Conservation (phyloP, 805 yeast genomes). For the Ogataea minuta region DNA sequence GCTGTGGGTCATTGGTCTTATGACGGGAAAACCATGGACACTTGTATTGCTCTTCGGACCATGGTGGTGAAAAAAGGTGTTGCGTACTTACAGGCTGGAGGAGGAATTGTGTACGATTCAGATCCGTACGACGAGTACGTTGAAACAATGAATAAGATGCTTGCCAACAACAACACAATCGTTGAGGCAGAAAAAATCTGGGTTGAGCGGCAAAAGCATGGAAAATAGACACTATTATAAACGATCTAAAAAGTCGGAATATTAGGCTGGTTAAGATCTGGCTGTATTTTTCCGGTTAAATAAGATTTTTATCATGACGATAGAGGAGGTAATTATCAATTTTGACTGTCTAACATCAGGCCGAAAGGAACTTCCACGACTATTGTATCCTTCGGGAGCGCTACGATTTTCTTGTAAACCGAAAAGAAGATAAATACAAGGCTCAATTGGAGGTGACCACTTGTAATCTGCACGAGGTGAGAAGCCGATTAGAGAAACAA, state of each 20-base stretch:
- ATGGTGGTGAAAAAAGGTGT: constrained; percentile 90
- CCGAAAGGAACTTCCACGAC: constrained; percentile 4
- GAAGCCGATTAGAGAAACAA: not conserved
- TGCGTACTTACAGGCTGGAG: constrained; percentile 97
- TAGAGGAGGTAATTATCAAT: constrained; percentile 4
- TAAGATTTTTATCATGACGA: constrained; percentile 6
- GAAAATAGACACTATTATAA: not conserved
- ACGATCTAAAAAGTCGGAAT: no score
- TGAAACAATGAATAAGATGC: constrained; percentile 97
- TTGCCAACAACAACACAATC: constrained; percentile 85
- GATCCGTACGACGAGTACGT: constrained; percentile 94
- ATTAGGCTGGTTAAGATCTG: not conserved
- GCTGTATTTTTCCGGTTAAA: constrained; percentile 2
- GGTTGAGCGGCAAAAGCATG: constrained; percentile 28
- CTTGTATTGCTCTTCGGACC: constrained; percentile 95
- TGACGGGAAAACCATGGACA: constrained; percentile 92
- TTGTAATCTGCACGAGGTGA: constrained; percentile 1
- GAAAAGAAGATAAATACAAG: constrained; percentile 2
- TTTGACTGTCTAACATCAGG: constrained; percentile 3
- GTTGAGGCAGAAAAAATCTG: constrained; percentile 87
- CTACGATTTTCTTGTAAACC: not conserved
- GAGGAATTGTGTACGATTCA: constrained; percentile 94
- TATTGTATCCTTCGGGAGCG: constrained; percentile 6
- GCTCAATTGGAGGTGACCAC: constrained; percentile 6
- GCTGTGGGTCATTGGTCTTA: constrained; percentile 99